Evolutionary conservation across 352 stramenopile species (phyloP).

Genomic region (Phytopythium ostracodes): DNA sequence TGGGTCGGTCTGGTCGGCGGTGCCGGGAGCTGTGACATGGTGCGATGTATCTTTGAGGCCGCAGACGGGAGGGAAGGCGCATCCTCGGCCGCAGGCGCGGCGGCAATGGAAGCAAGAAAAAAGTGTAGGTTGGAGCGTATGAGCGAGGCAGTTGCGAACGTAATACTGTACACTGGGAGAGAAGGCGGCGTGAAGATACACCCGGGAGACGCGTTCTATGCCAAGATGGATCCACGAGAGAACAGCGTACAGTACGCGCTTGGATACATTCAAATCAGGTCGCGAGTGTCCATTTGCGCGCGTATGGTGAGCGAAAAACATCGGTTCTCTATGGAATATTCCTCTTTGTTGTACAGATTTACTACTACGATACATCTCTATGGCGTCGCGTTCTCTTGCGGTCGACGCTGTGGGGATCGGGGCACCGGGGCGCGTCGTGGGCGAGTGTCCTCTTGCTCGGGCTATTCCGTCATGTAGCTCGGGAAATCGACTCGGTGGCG

Average conservation of each 20-base stretch:
- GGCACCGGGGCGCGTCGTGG: not conserved
- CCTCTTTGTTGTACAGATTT: not conserved
- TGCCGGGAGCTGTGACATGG: constrained; percentile 2
- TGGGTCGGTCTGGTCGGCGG: not conserved
- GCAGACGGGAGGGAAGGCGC: no score
- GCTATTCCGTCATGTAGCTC: constrained; percentile 7
- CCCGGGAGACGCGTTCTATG: not conserved
- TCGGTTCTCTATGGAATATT: no score
- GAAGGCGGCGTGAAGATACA: constrained; percentile 2
- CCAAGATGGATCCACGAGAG: not conserved
- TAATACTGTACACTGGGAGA: not conserved
- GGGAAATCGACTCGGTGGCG: not conserved
- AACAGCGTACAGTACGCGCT: not conserved
- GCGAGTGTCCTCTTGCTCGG: not conserved
- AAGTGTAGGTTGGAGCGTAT: constrained; percentile 1
- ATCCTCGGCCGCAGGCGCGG: not conserved
- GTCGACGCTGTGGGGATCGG: not conserved
- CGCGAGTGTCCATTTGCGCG: no score
- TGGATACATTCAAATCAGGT: not conserved
- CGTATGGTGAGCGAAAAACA: not conserved
- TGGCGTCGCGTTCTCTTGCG: not conserved
- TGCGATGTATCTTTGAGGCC: not conserved
- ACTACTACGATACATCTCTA: not conserved
- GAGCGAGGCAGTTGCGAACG: no score
- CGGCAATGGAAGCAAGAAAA: not conserved